phyloP scores from a whole-genome alignment of 2,329 filamentous ascomycete species.

The Apiospora kogelbergensis region DNA sequence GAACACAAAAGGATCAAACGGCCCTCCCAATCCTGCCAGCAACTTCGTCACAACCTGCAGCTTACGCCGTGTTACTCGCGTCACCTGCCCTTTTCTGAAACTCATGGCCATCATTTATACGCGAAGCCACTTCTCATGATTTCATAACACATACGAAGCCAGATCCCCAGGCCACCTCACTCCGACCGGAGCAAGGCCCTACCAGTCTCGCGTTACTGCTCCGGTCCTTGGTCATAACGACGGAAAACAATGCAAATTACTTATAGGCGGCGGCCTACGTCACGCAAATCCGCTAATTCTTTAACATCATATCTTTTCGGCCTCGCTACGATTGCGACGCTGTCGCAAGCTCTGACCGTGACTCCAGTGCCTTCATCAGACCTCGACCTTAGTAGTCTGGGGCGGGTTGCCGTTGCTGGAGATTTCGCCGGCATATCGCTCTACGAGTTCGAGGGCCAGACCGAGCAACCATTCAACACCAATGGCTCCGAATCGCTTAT shows the following conservation, averaged over 20 bases:
- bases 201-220: constrained; percentile 17
- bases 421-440: constrained; percentile 91
- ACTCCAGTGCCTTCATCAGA: constrained; percentile 65
- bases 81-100: not conserved
- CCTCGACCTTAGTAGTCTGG: constrained; percentile 76
- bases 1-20: not conserved
- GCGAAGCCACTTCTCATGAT: not conserved
- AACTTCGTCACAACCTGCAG: not conserved
- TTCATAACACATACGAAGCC: not conserved
- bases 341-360: constrained; percentile 56
- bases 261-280: constrained; percentile 41
- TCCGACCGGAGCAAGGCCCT: constrained; percentile 24
- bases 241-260: constrained; percentile 48
- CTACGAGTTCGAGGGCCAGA: constrained; percentile 82
- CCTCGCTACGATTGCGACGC: constrained; percentile 40
- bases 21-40: not conserved
- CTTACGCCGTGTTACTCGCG: not conserved
- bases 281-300: constrained; percentile 29
- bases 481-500: constrained; percentile 84
- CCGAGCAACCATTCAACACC: constrained; percentile 61
- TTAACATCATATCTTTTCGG: constrained; percentile 36
- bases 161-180: constrained; percentile 8
- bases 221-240: constrained; percentile 21
- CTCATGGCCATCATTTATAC: not conserved
- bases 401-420: constrained; percentile 81